These are phyloP conservation scores for Krasilnikovozyma curviuscula DNA, from an alignment of 768 basidiomycete species.

Conservation along the genomic window DNA sequence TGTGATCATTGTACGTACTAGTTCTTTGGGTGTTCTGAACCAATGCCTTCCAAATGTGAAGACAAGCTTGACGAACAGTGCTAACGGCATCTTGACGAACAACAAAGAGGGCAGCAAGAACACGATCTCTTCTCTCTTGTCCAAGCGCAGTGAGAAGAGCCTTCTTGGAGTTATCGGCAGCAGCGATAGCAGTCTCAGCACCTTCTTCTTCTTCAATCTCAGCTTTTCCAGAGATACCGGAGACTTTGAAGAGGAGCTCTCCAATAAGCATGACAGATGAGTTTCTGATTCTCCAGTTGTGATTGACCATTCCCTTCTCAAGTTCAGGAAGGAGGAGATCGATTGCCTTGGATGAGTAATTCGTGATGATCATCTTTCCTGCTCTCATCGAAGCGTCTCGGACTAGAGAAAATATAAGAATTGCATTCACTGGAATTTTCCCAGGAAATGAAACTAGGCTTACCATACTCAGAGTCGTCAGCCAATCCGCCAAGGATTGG, in stretches of 20 bases:
- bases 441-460: neutral
- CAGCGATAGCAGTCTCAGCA: constrained; percentile 41
- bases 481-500: constrained; percentile 82
- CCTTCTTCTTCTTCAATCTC: constrained; percentile 47
- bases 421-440: neutral
- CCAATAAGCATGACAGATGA: constrained; percentile 90
- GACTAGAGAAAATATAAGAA: constrained; percentile 29
- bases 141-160: constrained; percentile 78
- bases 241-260: constrained; percentile 86
- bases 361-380: constrained; percentile 92
- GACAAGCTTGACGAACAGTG: constrained; percentile 69
- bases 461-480: constrained; percentile 65
- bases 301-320: constrained; percentile 84
- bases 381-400: constrained; percentile 95
- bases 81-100: constrained; percentile 83
- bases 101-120: constrained; percentile 74
- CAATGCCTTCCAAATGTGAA: constrained; percentile 95
- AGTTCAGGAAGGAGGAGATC: constrained; percentile 85
- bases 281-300: constrained; percentile 87
- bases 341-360: constrained; percentile 78
- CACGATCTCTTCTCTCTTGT: constrained; percentile 67
- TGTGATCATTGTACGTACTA: constrained; percentile 32
- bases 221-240: constrained; percentile 79
- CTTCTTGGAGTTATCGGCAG: constrained; percentile 53
- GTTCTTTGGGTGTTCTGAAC: constrained; percentile 86